Evolutionary conservation across 2,329 filamentous ascomycete species (phyloP).

Genomic region (Fusarium citri): DNA sequence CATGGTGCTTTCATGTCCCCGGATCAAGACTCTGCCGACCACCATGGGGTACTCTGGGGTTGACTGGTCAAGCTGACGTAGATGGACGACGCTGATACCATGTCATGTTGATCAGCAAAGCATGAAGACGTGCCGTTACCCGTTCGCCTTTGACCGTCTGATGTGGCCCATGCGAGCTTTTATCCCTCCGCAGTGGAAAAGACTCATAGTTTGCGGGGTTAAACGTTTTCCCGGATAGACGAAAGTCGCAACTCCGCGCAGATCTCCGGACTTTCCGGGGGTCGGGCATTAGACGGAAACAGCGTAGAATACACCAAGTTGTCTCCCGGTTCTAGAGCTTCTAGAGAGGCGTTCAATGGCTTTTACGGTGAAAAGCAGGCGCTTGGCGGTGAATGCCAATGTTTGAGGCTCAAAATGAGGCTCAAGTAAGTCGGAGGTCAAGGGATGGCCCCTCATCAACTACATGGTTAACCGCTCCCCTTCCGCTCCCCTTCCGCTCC

Average conservation of each 20-base stretch:
- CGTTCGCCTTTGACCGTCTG: constrained; percentile 9
- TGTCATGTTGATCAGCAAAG: neutral
- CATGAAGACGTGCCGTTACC: constrained; percentile 16
- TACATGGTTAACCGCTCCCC: neutral
- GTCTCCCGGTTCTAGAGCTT: neutral
- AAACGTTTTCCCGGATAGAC: constrained; percentile 24
- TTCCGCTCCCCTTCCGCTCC: no score
- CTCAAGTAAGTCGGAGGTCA: constrained; percentile 6
- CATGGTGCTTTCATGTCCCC: constrained; percentile 1
- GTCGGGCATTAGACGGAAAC: constrained; percentile 5
- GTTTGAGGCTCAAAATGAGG: constrained; percentile 26
- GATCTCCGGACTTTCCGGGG: constrained; percentile 19
- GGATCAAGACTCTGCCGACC: constrained; percentile 24
- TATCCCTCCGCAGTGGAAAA: constrained; percentile 20
- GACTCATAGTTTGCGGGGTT: constrained; percentile 11
- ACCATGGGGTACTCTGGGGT: constrained; percentile 6
- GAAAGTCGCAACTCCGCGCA: constrained; percentile 1
- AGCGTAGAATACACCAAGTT: neutral
- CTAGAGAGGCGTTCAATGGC: neutral
- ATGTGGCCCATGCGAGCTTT: constrained; percentile 16
- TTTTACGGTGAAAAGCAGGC: neutral
- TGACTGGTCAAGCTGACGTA: neutral
- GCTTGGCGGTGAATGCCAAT: constrained; percentile 8
- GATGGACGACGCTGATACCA: neutral
- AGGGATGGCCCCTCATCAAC: neutral